Conservation (phyloP, 2,329 filamentous ascomycete species). For the Fusarium praegraminearum region DNA sequence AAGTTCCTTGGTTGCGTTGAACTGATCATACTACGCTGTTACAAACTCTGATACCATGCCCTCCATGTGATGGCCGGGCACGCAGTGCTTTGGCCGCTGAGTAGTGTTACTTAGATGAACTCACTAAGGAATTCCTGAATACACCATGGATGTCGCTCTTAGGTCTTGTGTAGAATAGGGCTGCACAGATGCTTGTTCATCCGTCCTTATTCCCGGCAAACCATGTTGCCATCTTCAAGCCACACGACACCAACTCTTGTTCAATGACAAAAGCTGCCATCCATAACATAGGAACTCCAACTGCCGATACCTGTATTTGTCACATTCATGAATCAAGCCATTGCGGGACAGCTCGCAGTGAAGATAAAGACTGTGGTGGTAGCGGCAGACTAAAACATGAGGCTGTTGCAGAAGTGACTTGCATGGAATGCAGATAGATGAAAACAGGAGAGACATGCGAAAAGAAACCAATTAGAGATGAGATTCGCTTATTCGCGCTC, state of each 20-base stretch:
- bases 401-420: slow-evolving; percentile 4
- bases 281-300: background rate
- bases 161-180: background rate
- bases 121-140: background rate
- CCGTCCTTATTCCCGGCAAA: background rate
- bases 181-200: background rate
- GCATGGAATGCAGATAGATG: slow-evolving; percentile 26
- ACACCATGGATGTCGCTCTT: background rate
- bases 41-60: background rate
- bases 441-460: slow-evolving; percentile 1
- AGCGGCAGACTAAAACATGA: background rate
- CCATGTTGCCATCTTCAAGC: slow-evolving; percentile 11
- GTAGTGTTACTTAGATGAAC: background rate
- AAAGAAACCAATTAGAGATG: background rate
- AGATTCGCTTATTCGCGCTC: slow-evolving; percentile 2
- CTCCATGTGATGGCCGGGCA: background rate
- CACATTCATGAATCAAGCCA: slow-evolving; percentile 17
- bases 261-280: background rate
- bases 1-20: background rate
- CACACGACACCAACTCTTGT: background rate
- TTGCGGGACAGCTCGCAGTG: background rate
- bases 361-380: slow-evolving; percentile 4
- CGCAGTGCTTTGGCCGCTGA: background rate
- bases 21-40: background rate
- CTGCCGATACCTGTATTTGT: background rate